Evolutionary conservation across 176 grass and related monocot species (phyloP), one percentile per base, ranked within the genome.

Genomic region (Bolboschoenus planiculmis): DNA sequence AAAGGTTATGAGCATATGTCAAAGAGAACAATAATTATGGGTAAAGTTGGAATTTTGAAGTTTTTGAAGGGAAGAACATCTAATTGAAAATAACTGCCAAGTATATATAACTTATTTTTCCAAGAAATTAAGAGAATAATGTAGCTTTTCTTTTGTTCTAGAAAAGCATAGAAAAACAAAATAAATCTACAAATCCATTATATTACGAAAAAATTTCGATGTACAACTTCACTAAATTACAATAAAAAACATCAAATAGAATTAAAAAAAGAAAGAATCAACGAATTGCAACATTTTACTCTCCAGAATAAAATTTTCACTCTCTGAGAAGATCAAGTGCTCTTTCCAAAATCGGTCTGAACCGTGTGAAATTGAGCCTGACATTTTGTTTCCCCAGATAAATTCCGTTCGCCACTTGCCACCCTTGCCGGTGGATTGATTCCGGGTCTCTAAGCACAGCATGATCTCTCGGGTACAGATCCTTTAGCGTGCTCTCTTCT

Each of bases 371-470:
- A 63, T 93, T 14, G 43, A 97, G 86, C 53, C 89, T 24, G n/a
- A 97, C 91, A 83, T 91, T 90, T 84, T 97, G 94, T 73, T 87
- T 79, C 1, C 89, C 85, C 26, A 97, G 89, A 78, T 91, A 97
- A 55, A 91, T 90, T n/a, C 87, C 89, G 5, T 93, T 97, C 26
- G 93, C 85, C 3, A 87, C 66, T 3, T 83, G 31, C 85, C 85
- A 91, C 51, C 91, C 90, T 65, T 90, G 87, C 71, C 84, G 78
- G 73, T 93, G 94, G 81, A 97, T 85, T 37, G 89, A 87, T 18
- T 53, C 5, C 0, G 94, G 89, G 83, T 97, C 87, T 4, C 79
- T 78, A 39, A 97, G 78, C 71, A 97, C 89, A 0, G 87, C 83
- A 86, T 97, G 94, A 43, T 59, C 74, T 37, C 9, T 51, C 9